These are phyloP conservation scores for Aaosphaeria pasadenensis DNA, from an alignment of 2,329 filamentous ascomycete species.

Conservation along the genomic window DNA sequence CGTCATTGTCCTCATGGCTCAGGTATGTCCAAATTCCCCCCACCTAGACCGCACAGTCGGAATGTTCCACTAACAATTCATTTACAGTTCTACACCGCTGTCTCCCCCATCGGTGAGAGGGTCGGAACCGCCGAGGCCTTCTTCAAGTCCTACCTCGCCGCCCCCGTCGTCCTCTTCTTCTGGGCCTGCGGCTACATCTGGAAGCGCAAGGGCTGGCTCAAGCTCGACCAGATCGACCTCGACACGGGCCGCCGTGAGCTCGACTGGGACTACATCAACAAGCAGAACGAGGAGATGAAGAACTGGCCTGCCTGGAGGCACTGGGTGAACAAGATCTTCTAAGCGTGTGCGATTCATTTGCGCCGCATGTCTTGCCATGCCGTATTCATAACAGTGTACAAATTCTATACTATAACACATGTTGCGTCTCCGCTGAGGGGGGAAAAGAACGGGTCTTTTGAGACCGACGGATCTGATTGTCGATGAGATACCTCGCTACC, in stretches of 20 bases:
- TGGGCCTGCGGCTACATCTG: conserved; percentile 56
- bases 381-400: too few species aligned
- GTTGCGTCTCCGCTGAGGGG: too few species aligned
- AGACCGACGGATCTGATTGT: too few species aligned
- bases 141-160: conserved; percentile 48
- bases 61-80: neutral
- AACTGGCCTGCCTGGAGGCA: conserved; percentile 52
- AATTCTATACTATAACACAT: too few species aligned
- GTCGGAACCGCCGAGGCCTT: conserved; percentile 40
- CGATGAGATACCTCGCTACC: too few species aligned
- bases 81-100: conserved; percentile 39
- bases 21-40: conserved; percentile 20
- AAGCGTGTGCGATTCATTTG: conserved; percentile 4
- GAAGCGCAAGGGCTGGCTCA: conserved; percentile 63
- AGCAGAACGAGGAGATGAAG: conserved; percentile 49
- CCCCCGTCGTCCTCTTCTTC: conserved; percentile 43
- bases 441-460: too few species aligned
- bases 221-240: conserved; percentile 61
- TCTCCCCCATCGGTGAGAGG: conserved; percentile 28
- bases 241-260: conserved; percentile 63
- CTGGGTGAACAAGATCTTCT: conserved; percentile 21
- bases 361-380: too few species aligned
- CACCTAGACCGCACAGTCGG: conserved; percentile 35
- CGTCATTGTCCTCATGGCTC: conserved; percentile 37
- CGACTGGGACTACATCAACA: conserved; percentile 64